These are phyloP conservation scores for Colletotrichum sp. DNA, from an alignment of 2,329 filamentous ascomycete genomes.

Conservation along the genomic window DNA sequence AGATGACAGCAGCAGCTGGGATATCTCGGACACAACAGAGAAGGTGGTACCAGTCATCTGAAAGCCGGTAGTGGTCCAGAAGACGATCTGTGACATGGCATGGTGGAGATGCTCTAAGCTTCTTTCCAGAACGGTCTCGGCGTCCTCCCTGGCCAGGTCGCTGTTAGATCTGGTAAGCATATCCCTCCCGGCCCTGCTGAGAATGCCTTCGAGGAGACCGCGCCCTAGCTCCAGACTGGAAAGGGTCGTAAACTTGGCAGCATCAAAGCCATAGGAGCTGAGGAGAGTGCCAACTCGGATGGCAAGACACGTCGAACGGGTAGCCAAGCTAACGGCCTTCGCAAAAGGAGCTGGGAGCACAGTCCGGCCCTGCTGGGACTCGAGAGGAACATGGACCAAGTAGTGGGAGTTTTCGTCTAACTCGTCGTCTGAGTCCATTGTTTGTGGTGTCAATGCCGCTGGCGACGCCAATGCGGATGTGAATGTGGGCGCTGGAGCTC, in stretches of 20 bases:
- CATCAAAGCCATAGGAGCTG: constrained; percentile 55
- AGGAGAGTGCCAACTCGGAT: constrained; percentile 59
- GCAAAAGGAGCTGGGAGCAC: constrained; percentile 64
- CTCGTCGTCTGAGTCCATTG: constrained; percentile 19
- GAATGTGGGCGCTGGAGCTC: neutral
- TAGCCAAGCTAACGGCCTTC: constrained; percentile 63
- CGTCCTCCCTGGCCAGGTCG: constrained; percentile 53
- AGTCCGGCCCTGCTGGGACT: constrained; percentile 40
- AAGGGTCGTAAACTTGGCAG: constrained; percentile 60
- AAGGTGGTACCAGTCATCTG: constrained; percentile 61
- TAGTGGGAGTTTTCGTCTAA: constrained; percentile 8
- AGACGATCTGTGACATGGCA: constrained; percentile 62
- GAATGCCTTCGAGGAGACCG: constrained; percentile 57
- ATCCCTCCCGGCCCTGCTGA: constrained; percentile 58
- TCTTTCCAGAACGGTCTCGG: constrained; percentile 61
- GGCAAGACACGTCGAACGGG: constrained; percentile 63
- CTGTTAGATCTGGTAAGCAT: constrained; percentile 46
- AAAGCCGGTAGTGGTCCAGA: constrained; percentile 67
- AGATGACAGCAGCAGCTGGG: constrained; percentile 61
- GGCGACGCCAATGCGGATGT: neutral
- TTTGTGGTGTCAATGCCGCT: neutral
- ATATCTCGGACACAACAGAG: constrained; percentile 58
- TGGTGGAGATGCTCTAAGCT: constrained; percentile 62
- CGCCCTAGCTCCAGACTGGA: constrained; percentile 63
- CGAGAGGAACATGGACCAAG: constrained; percentile 14